Base-by-base conservation (phyloP, 139 green algal species). In the Parachlorella kessleri region DNA sequence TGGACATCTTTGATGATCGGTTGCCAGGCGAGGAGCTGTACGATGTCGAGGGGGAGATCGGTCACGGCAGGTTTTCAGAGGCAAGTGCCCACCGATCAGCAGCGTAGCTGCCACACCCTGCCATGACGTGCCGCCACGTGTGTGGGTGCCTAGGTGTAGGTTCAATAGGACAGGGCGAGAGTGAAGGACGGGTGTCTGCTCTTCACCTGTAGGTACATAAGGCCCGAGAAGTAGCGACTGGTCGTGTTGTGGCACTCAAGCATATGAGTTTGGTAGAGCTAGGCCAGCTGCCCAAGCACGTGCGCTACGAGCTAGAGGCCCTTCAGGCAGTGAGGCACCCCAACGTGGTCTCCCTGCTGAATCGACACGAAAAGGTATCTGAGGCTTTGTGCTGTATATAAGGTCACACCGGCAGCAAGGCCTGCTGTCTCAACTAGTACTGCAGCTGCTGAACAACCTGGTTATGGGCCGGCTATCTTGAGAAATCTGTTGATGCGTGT, bases 31-130 rank as follows among this genome's bases (percentile, higher is more conserved):
- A 35, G 4, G 76, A 83, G 35, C 3, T 70, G 2, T 87, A 87
- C 40, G 70, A 77, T 6, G 42, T 74, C 26, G 28, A 71, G 26
- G 76, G 81, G 32, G 82, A 83, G 41, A 66, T 87, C 5, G 82
- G 82, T 3, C 69, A 87, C 18, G 82, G 82, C 66, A 69, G 67
- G 1, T 87, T 81, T 39, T 81, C 76, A 55, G 82, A 87, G 76
- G 82, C 84, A 66, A 70, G 55, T 38, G 36, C n/a, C n/a, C n/a
- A n/a, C n/a, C n/a, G n/a, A n/a, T n/a, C n/a, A n/a, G n/a, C n/a
- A n/a, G n/a, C n/a, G n/a, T n/a, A n/a, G n/a, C n/a, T n/a, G n/a
- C n/a, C n/a, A n/a, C n/a, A n/a, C n/a, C n/a, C n/a, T n/a, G n/a
- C n/a, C n/a, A n/a, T n/a, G n/a, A n/a, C n/a, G n/a, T n/a, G n/a